Conservation (phyloP, 352 stramenopile genomes). For the Aphanomyces astaci region DNA sequence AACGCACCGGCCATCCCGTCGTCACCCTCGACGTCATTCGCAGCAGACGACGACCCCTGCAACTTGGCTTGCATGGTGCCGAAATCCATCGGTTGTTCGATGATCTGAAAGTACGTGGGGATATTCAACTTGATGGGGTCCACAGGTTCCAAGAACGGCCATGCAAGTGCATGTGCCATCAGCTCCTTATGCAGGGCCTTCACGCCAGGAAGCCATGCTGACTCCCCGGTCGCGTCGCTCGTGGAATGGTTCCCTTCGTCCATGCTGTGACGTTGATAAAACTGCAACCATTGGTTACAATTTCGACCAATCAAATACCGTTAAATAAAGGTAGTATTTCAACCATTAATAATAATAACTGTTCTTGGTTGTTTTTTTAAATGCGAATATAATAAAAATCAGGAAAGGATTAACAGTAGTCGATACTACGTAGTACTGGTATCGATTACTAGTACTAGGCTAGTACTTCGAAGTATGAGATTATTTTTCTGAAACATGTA, state of each 20-base stretch:
- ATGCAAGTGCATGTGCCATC: conserved; percentile 50
- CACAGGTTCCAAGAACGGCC: conserved; percentile 91
- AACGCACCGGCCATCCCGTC: conserved; percentile 2
- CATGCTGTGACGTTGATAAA: not conserved
- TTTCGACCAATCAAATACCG: conserved; percentile 5
- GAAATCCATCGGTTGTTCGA: conserved; percentile 96
- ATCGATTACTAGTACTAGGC: too few species aligned
- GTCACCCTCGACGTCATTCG: not conserved
- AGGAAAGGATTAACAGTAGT: too few species aligned
- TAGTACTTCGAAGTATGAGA: too few species aligned
- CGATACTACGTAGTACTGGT: too few species aligned
- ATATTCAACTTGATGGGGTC: conserved; percentile 90
- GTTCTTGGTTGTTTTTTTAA: too few species aligned
- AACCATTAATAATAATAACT: too few species aligned
- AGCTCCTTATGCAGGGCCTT: conserved; percentile 54
- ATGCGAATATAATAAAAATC: too few species aligned
- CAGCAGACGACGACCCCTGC: conserved; percentile 21
- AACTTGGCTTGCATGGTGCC: conserved; percentile 87
- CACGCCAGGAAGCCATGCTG: conserved; percentile 4
- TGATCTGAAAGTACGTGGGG: conserved; percentile 91
- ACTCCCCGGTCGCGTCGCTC: not conserved
- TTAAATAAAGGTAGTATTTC: too few species aligned
- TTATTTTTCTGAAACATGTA: too few species aligned
- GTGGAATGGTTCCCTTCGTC: not conserved
- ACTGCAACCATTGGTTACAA: not conserved